Evolutionary conservation across 495 filamentous ascomycete genomes (phyloP), one percentile per base, ranked within the genome.

Genomic region (Lophiotrema nucula): DNA sequence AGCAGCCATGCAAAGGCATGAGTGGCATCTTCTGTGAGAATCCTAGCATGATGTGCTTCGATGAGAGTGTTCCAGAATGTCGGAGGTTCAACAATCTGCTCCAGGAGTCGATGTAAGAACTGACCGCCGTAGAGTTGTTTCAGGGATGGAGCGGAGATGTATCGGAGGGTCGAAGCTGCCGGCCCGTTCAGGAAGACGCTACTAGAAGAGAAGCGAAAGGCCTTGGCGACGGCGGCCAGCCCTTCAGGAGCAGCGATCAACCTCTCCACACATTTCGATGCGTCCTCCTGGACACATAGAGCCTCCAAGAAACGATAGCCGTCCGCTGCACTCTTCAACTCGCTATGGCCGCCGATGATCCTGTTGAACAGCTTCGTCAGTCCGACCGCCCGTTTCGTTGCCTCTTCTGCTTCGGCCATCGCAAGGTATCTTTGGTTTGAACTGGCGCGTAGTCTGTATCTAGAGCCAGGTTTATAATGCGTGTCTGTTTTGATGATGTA

Each of bases 231-330:
- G 2, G 80, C 76, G 16, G 62, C 53, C 11, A 83, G 66, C 0
- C 77, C 84, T 0, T 53, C n/a, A 4, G 68, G 58, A 8, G 73
- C 82, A 1, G 79, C 70, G 6, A 85, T 64, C 12, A 90, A 64
- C 24, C 71, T 75, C 58, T 88, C 77, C 11, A 84, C 68, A 56
- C 81, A 85, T 0, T 67, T 70, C 16, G 72, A 67, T 1, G 68
- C 77, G 42, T 83, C 76, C 1, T 62, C 46, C 57, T 84, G 76
- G 12, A 60, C 69, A 16, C 75, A 72, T 2, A 88, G 62, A 0
- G 86, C 80, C 59, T 89, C 84, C 4, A 90, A 49, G 49, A 88
- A 84, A 8, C 76, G 72, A 37, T 77, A 77, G n/a, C 74, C 79
- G 55, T 82, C 73, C n/a, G 55, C 56, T 3, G 59, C 19, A 26